Percentiles rank a stretch among this genome's conserved stretches.
Evolutionary conservation across 208 protist species (phyloP).

Genomic region (Sergeia podlipaevii): DNA sequence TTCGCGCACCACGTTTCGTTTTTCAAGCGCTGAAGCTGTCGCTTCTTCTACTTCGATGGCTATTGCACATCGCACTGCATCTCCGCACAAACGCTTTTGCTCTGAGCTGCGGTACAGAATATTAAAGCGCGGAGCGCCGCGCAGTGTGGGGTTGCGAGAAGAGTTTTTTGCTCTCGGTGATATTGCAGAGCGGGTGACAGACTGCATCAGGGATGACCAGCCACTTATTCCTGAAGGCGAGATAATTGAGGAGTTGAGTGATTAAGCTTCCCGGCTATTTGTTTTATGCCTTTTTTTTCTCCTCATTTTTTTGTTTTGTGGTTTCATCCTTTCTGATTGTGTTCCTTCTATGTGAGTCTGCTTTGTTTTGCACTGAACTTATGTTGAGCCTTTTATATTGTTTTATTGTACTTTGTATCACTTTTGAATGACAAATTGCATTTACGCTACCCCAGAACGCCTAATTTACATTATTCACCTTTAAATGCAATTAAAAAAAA

Average conservation of each 20-base stretch:
- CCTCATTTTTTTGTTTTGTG: slow-evolving; percentile 13
- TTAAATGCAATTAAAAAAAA: neutral
- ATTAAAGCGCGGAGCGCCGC: neutral
- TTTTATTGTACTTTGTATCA: neutral
- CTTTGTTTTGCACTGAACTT: neutral
- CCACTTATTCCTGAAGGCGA: slow-evolving; percentile 34
- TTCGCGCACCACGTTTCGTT: slow-evolving; percentile 25
- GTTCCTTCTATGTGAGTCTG: too few relatives aligned
- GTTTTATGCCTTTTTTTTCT: slow-evolving; percentile 1
- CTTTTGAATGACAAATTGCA: neutral
- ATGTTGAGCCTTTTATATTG: neutral
- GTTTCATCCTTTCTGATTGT: slow-evolving; percentile 2
- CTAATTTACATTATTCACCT: neutral
- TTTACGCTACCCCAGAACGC: neutral
- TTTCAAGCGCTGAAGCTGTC: slow-evolving; percentile 12
- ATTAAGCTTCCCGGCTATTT: slow-evolving; percentile 16
- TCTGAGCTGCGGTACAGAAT: neutral
- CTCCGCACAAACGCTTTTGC: slow-evolving; percentile 3
- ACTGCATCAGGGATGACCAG: too few relatives aligned
- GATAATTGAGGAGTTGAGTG: slow-evolving; percentile 49
- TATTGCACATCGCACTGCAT: slow-evolving; percentile 2
- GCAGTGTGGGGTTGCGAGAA: neutral
- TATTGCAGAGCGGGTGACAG: too few relatives aligned
- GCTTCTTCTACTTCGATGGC: neutral
- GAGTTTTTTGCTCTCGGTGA: neutral